These are phyloP conservation scores for Leishmania arabica DNA, from an alignment of 208 protist species.

Conservation along the genomic window DNA sequence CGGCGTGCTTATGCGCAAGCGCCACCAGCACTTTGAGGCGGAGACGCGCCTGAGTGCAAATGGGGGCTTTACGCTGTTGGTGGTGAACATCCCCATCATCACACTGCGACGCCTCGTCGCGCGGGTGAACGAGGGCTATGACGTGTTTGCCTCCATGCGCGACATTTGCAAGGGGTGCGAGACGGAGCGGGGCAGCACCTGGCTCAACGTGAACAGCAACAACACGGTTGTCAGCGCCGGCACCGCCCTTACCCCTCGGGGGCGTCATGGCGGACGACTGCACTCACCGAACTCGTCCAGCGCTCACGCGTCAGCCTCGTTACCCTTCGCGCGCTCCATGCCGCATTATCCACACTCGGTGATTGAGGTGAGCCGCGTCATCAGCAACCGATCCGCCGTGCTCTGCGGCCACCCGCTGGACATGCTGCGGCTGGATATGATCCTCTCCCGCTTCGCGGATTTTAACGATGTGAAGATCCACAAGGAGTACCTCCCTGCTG, in stretches of 20 bases:
- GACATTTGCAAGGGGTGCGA: constrained; percentile 1
- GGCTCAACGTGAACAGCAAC: background rate
- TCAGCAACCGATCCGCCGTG: constrained; percentile 65
- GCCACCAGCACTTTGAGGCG: constrained; percentile 33
- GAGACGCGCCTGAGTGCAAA: constrained; percentile 31
- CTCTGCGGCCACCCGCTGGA: constrained; percentile 82
- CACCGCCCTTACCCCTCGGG: background rate
- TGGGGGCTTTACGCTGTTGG: constrained; percentile 53
- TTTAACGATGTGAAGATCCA: constrained; percentile 70
- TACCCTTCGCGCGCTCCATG: background rate
- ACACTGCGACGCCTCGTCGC: constrained; percentile 60
- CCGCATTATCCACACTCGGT: constrained; percentile 44
- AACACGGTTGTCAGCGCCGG: background rate
- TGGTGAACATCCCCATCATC: constrained; percentile 75
- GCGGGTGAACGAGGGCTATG: constrained; percentile 54
- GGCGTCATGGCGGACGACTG: background rate
- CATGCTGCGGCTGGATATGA: constrained; percentile 55
- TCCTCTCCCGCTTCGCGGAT: constrained; percentile 63
- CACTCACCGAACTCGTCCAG: constrained; percentile 3
- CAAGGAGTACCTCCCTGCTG: constrained; percentile 66
- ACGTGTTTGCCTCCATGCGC: constrained; percentile 20
- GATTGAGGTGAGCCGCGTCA: constrained; percentile 71
- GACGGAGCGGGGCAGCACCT: background rate
- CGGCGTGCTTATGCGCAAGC: constrained; percentile 48
- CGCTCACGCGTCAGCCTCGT: background rate